A percentile compares a stretch with the other conserved stretches of the same genome.
phyloP scores from a whole-genome alignment of 2,329 filamentous ascomycete species.

The Pestalotiopsis fici region DNA sequence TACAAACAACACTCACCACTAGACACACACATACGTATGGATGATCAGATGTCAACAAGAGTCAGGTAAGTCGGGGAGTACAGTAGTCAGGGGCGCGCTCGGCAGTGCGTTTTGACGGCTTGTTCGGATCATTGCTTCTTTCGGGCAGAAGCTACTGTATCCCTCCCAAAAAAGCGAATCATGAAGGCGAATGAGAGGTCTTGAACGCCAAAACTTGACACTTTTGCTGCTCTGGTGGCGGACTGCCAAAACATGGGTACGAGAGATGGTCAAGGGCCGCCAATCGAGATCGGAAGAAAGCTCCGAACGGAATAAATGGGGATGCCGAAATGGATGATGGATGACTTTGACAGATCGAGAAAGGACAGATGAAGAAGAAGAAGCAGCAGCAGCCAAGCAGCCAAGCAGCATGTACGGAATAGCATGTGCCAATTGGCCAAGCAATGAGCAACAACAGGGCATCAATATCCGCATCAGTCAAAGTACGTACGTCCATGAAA shows the following conservation, averaged over 20 bases:
- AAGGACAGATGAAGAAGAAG: too few relatives aligned
- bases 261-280: neutral
- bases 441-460: too few relatives aligned
- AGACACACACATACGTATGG: too few relatives aligned
- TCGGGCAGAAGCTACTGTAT: neutral
- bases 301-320: neutral
- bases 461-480: neutral
- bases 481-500: neutral
- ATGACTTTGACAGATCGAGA: too few relatives aligned
- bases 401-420: too few relatives aligned
- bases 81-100: too few relatives aligned
- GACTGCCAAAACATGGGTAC: neutral
- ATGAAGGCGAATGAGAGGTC: neutral
- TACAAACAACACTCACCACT: too few relatives aligned
- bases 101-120: too few relatives aligned
- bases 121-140: neutral
- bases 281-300: neutral
- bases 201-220: neutral
- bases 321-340: neutral
- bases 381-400: too few relatives aligned
- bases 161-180: neutral
- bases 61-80: too few relatives aligned
- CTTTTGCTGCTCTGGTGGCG: neutral
- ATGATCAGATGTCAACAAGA: too few relatives aligned
- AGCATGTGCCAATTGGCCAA: too few relatives aligned